These are phyloP conservation scores for Colletotrichum gloeosporioides DNA, from an alignment of 2,329 filamentous ascomycete genomes.

Conservation along the genomic window DNA sequence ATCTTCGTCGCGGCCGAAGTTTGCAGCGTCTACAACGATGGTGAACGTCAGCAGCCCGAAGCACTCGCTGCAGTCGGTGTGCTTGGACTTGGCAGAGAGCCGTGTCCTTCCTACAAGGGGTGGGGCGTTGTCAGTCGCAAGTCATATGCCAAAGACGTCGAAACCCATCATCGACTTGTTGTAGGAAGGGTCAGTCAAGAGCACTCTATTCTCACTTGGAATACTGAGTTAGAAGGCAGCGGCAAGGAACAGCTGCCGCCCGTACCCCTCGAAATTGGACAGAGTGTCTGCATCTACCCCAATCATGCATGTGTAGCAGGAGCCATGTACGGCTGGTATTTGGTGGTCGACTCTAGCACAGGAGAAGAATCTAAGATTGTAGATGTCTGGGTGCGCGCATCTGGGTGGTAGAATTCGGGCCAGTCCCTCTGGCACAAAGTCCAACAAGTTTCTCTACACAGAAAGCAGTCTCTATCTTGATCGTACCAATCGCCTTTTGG, in stretches of 20 bases:
- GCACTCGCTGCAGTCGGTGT: slow-evolving; percentile 63
- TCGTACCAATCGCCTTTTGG: no score
- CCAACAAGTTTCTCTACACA: no score
- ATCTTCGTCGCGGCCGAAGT: slow-evolving; percentile 66
- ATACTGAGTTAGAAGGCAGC: slow-evolving; percentile 33
- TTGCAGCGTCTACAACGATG: slow-evolving; percentile 59
- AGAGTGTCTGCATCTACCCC: slow-evolving; percentile 51
- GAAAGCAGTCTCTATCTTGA: no score
- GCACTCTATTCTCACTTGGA: slow-evolving; percentile 64
- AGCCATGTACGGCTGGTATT: slow-evolving; percentile 65
- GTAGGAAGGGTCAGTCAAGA: slow-evolving; percentile 70
- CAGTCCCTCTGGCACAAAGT: no score
- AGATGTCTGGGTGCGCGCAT: not conserved
- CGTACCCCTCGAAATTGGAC: slow-evolving; percentile 50
- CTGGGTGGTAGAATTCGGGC: not conserved
- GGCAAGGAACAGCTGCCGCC: not conserved
- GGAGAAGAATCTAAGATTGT: accelerated
- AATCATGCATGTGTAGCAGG: slow-evolving; percentile 71
- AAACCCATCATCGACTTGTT: slow-evolving; percentile 44
- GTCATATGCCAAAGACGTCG: not conserved
- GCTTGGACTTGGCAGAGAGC: slow-evolving; percentile 65
- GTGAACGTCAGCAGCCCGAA: slow-evolving; percentile 43
- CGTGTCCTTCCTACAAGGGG: slow-evolving; percentile 63
- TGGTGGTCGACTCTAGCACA: slow-evolving; percentile 46
- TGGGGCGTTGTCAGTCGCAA: slow-evolving; percentile 62